Conservation (phyloP, 495 filamentous ascomycete species). For the Xylaria telfairii region DNA sequence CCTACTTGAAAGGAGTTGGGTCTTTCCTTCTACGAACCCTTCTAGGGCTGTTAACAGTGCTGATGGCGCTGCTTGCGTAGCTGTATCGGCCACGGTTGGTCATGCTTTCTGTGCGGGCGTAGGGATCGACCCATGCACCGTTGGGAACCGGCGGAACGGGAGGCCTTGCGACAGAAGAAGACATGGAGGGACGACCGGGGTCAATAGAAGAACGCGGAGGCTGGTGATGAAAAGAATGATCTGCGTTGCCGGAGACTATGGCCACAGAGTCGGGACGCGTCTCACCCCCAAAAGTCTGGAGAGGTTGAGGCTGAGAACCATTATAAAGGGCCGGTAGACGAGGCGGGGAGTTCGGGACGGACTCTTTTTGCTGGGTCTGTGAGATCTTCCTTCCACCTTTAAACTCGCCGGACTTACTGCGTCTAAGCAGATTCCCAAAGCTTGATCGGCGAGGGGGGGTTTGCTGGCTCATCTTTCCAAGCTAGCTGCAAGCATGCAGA, state of each 20-base stretch:
- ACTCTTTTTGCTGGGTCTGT: constrained; percentile 67
- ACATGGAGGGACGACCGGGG: constrained; percentile 53
- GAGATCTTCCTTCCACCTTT: constrained; percentile 70
- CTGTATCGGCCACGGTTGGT: constrained; percentile 95
- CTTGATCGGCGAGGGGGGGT: constrained; percentile 56
- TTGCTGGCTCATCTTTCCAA: constrained; percentile 48
- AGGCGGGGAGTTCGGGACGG: constrained; percentile 74
- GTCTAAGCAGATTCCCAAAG: constrained; percentile 73
- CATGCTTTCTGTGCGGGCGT: constrained; percentile 90
- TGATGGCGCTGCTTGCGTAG: constrained; percentile 91
- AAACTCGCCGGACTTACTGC: constrained; percentile 79
- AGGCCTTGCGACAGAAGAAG: constrained; percentile 45
- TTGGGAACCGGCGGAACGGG: constrained; percentile 61
- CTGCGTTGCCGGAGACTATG: constrained; percentile 63
- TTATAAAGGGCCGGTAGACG: constrained; percentile 79
- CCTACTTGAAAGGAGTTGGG: constrained; percentile 98
- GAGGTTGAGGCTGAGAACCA: constrained; percentile 62
- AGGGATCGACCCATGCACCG: constrained; percentile 69
- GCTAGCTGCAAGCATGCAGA: constrained; percentile 31
- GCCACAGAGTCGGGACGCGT: constrained; percentile 68
- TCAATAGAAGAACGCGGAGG: constrained; percentile 37
- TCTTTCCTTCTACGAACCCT: constrained; percentile 93
- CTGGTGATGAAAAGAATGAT: constrained; percentile 44
- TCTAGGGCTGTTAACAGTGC: constrained; percentile 92
- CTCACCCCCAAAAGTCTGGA: constrained; percentile 74